Conservation (phyloP, 306 rosid species). For the Vigna trinervia region DNA sequence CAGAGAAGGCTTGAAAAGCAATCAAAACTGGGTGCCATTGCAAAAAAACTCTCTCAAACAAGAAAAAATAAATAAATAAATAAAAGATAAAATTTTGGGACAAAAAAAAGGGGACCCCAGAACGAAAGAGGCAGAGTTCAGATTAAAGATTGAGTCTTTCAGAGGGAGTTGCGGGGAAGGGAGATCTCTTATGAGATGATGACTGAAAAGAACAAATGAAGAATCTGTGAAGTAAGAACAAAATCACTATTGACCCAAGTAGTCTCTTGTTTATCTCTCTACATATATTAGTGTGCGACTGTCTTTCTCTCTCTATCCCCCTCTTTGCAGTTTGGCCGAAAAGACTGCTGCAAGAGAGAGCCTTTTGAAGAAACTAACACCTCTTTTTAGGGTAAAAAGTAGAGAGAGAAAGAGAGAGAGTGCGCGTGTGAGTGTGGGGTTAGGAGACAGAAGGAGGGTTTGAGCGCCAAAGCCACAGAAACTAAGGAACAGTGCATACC, state of each 20-base stretch:
- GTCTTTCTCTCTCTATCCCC: slow-evolving; percentile 17
- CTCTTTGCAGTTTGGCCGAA: slow-evolving; percentile 53
- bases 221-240: slow-evolving; percentile 47
- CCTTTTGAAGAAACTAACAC: slow-evolving; percentile 62
- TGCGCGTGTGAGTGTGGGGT: slow-evolving; percentile 37
- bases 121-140: slow-evolving; percentile 14
- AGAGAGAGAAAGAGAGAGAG: slow-evolving; percentile 36
- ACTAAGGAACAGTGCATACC: slow-evolving; percentile 34
- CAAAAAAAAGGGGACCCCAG: not conserved
- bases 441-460: slow-evolving; percentile 40
- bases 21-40: slow-evolving; percentile 92
- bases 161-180: not conserved
- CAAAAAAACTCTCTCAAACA: slow-evolving; percentile 15
- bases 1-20: slow-evolving; percentile 75
- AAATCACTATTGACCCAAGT: slow-evolving; percentile 38
- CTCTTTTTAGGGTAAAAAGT: slow-evolving; percentile 59
- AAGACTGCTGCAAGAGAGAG: slow-evolving; percentile 58
- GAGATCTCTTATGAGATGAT: slow-evolving; percentile 41
- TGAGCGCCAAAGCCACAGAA: slow-evolving; percentile 49
- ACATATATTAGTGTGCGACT: not conserved
- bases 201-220: slow-evolving; percentile 32
- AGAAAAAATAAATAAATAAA: not conserved
- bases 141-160: slow-evolving; percentile 36
- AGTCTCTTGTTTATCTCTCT: slow-evolving; percentile 7
- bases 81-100: not conserved